Percentiles rank a stretch among this genome's conserved stretches.
These are phyloP conservation scores for Larix sibirica DNA, from an alignment of 83 land plant genomes.

Conservation along the genomic window DNA sequence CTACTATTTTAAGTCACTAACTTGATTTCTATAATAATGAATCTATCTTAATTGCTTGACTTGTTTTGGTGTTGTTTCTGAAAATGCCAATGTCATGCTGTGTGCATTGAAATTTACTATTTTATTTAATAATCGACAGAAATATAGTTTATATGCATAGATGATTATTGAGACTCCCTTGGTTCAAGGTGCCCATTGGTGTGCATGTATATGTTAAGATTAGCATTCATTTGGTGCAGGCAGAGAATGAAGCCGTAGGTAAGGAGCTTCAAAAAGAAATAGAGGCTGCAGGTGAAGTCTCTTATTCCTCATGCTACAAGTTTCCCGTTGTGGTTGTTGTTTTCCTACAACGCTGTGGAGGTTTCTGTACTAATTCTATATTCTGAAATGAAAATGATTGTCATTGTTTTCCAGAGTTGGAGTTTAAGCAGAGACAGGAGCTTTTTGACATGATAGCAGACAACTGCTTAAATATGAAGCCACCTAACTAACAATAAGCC, in stretches of 20 bases:
- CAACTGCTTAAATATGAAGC: constrained; percentile 74
- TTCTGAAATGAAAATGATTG: background rate
- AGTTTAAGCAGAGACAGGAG: constrained; percentile 60
- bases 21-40: background rate
- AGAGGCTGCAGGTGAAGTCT: constrained; percentile 69
- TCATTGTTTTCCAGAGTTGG: constrained; percentile 42
- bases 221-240: constrained; percentile 29
- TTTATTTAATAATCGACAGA: background rate
- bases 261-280: constrained; percentile 79
- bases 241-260: constrained; percentile 89
- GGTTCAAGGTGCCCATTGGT: background rate
- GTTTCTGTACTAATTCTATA: background rate
- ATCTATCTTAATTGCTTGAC: background rate
- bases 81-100: background rate
- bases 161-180: background rate
- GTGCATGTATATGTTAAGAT: background rate
- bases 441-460: constrained; percentile 62
- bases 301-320: background rate
- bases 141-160: background rate
- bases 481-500: constrained; percentile 32
- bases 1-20: background rate
- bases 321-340: too few relatives aligned
- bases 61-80: background rate
- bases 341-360: background rate
- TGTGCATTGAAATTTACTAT: background rate